A percentile compares a stretch with the other conserved stretches of the same genome.
These are phyloP conservation scores for Malus hybrid DNA, from an alignment of 331 rosid genomes.

Conservation along the genomic window DNA sequence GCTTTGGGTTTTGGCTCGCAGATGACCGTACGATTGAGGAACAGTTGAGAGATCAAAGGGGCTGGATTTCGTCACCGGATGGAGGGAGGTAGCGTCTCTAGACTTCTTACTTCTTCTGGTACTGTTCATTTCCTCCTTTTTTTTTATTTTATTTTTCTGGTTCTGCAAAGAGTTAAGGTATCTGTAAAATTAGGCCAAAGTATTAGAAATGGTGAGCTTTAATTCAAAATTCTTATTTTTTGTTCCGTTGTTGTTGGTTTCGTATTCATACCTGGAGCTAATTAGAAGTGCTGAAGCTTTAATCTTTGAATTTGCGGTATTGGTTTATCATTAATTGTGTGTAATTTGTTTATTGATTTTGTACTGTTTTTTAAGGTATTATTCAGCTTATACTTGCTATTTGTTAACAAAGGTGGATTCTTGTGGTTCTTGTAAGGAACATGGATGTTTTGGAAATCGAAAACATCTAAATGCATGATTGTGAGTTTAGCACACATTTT, in stretches of 20 bases:
- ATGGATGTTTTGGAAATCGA: background rate
- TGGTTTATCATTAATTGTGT: background rate
- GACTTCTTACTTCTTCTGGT: conserved; percentile 98
- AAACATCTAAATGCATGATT: background rate
- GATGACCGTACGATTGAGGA: conserved; percentile 68
- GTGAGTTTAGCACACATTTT: background rate
- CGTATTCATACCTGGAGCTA: background rate
- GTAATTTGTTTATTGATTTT: background rate
- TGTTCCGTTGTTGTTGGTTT: background rate
- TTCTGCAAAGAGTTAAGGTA: conserved; percentile 23
- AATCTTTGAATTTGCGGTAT: background rate
- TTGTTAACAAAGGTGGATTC: background rate
- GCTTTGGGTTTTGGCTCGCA: conserved; percentile 25
- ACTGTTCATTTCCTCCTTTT: conserved; percentile 81
- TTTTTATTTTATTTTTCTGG: background rate
- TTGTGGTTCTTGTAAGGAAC: background rate
- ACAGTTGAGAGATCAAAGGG: conserved; percentile 73
- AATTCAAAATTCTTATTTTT: background rate
- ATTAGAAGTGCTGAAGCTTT: conserved; percentile 4
- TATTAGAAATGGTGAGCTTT: conserved; percentile 39
- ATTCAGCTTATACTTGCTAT: background rate
- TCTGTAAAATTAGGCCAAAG: conserved; percentile 27
- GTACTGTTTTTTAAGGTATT: background rate
- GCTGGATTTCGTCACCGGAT: conserved; percentile 98
- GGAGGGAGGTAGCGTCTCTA: conserved; percentile 99